Conservation (phyloP, 768 basidiomycete species). For the Psilocybe cyanescens region DNA sequence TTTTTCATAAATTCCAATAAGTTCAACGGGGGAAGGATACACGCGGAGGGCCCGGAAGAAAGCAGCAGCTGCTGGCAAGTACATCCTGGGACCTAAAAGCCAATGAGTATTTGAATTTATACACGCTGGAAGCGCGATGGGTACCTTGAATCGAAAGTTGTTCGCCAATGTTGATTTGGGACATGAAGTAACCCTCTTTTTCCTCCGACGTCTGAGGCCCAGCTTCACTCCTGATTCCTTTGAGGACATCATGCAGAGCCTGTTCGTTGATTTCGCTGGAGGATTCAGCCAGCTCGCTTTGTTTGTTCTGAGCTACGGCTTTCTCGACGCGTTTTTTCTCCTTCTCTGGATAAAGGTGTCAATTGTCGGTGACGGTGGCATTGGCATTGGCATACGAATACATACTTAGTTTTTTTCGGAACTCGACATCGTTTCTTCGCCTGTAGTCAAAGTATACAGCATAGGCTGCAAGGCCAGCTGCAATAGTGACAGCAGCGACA, state of each 20-base stretch:
- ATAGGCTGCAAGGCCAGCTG: conserved; percentile 74
- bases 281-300: conserved; percentile 35
- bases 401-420: conserved; percentile 89
- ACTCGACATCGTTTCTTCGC: conserved; percentile 83
- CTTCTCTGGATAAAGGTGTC: conserved; percentile 61
- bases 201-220: conserved; percentile 71
- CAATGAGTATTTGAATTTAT: conserved; percentile 2
- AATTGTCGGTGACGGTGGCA: conserved; percentile 19
- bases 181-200: conserved; percentile 91
- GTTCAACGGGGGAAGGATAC: conserved; percentile 93
- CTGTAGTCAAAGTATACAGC: conserved; percentile 95
- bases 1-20: conserved; percentile 94
- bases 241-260: conserved; percentile 66
- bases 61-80: conserved; percentile 80
- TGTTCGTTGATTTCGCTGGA: conserved; percentile 44
- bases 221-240: conserved; percentile 70
- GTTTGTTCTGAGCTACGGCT: conserved; percentile 56
- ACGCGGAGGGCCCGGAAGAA: conserved; percentile 95
- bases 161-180: conserved; percentile 87
- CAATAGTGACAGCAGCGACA: conserved; percentile 51
- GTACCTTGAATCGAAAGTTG: conserved; percentile 76
- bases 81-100: conserved; percentile 69
- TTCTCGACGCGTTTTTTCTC: conserved; percentile 90
- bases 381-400: conserved; percentile 18
- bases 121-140: conserved; percentile 20